Base-by-base conservation (phyloP, 2,329 filamentous ascomycete species). In the Sclerotinia glacialis region DNA sequence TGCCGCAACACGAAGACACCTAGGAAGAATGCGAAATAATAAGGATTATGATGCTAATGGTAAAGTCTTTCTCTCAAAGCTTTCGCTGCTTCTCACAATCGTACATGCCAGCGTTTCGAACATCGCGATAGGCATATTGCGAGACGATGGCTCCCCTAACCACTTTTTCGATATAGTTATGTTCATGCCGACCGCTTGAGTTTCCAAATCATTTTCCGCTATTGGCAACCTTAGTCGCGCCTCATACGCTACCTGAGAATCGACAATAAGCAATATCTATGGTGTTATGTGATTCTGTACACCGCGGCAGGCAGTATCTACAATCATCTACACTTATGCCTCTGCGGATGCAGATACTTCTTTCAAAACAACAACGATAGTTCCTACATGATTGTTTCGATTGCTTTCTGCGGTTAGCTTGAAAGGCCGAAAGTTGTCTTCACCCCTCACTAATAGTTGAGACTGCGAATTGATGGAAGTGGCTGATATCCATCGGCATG, bases 401-500 rank as follows among this genome's bases (percentile, higher is more conserved):
- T 21, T 42, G 40, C 23, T 62, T 12, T 61, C 16, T 50, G 4
- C 28, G 63, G 26, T 34, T 50, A 23, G 63, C 34, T 16, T 47
- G 44, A 42, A 50, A 50, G 26, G 44, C 37, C 21, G 54, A 52
- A 37, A 37, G 42, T 47, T 60, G 23, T 37, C 44, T 49, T 65
- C 63, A 52, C 44, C 46, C 54, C 64, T 47, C 54, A 60, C 64
- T 60, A 49, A 52, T 53, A 44, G 52, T 65, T 60, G 46, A 46
- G 23, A 34, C 54, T 50, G 55, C 44, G 31, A 55, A 34, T 50
- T 60, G 42, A 60, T 46, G 46, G 64, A 44, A 52, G 31, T 49
- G 34, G 64, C 54, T 52, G 54, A 65, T 58, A 23, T 56, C 47
- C 52, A 44, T 60, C 44, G 44, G 23, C 47, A 60, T 47, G 44